Conservation (phyloP, 345 rosid species). For the Camelina neglecta region DNA sequence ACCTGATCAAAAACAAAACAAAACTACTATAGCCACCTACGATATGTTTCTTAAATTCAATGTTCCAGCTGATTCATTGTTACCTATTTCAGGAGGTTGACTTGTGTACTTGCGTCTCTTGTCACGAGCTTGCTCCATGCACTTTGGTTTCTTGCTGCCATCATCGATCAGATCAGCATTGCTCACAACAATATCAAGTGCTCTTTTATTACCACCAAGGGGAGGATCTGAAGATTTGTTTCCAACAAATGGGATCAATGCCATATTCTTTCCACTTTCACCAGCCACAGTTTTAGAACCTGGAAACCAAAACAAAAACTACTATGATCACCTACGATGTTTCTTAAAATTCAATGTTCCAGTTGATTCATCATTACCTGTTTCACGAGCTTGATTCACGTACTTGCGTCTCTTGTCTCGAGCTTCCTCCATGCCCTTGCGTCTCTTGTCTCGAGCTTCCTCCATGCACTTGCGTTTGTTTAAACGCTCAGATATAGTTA, state of each 20-base stretch:
- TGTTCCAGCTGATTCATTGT: too few relatives aligned
- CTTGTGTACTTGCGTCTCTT: too few relatives aligned
- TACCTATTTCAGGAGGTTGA: too few relatives aligned
- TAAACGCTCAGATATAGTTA: too few relatives aligned
- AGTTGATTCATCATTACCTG: neutral
- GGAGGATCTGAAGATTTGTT: conserved; percentile 6
- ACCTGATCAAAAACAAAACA: too few relatives aligned
- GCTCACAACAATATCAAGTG: neutral
- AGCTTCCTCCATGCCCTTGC: neutral
- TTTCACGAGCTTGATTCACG: neutral
- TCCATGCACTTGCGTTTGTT: neutral
- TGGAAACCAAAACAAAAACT: neutral
- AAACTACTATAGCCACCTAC: too few relatives aligned
- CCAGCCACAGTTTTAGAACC: neutral
- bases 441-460: neutral
- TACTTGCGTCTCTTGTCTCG: neutral
- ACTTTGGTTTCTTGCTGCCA: too few relatives aligned
- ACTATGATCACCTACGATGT: neutral
- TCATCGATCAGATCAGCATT: too few relatives aligned
- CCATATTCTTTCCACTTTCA: neutral
- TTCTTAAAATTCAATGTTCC: conserved; percentile 2
- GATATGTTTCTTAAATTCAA: too few relatives aligned
- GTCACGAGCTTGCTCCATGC: too few relatives aligned
- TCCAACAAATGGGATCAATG: neutral
- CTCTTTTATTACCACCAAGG: neutral